Evolutionary conservation across 2,329 filamentous ascomycete species (phyloP).

Genomic region (Fonsecaea nubica): DNA sequence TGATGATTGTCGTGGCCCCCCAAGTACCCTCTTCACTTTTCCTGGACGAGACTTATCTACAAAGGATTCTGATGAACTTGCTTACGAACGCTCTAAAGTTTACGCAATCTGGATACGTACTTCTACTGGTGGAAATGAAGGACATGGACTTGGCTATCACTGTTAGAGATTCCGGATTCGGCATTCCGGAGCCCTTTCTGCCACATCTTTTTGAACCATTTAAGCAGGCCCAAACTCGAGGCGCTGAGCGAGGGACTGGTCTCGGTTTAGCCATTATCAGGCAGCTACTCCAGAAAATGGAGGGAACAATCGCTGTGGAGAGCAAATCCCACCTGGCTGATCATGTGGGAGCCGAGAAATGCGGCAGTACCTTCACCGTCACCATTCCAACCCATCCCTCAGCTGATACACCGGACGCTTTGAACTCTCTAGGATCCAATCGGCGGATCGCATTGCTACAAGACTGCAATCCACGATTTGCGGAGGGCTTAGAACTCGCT

Average conservation of each 20-base stretch:
- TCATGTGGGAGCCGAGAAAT: slow-evolving; percentile 29
- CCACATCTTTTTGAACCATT: slow-evolving; percentile 73
- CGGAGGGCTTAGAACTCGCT: slow-evolving; percentile 40
- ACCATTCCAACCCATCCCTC: slow-evolving; percentile 28
- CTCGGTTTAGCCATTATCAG: slow-evolving; percentile 44
- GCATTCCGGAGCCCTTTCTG: slow-evolving; percentile 59
- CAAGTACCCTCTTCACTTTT: slow-evolving; percentile 44
- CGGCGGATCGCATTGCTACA: slow-evolving; percentile 35
- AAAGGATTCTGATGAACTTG: slow-evolving; percentile 55
- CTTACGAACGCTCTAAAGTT: slow-evolving; percentile 47
- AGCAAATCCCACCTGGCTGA: slow-evolving; percentile 38
- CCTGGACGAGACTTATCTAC: slow-evolving; percentile 47
- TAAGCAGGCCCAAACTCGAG: slow-evolving; percentile 44
- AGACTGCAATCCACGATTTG: slow-evolving; percentile 29
- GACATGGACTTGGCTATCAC: slow-evolving; percentile 64
- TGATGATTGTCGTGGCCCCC: slow-evolving; percentile 45
- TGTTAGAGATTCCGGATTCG: slow-evolving; percentile 43
- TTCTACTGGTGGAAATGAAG: slow-evolving; percentile 60
- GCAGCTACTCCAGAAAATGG: slow-evolving; percentile 43
- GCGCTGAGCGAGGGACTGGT: slow-evolving; percentile 43
- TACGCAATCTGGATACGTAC: slow-evolving; percentile 63
- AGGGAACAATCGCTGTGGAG: slow-evolving; percentile 43
- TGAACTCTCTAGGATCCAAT: slow-evolving; percentile 6
- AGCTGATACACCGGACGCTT: not conserved
- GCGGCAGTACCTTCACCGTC: slow-evolving; percentile 38